Conservation (phyloP, 2,329 filamentous ascomycete genomes). For the Botrytis cinerea region DNA sequence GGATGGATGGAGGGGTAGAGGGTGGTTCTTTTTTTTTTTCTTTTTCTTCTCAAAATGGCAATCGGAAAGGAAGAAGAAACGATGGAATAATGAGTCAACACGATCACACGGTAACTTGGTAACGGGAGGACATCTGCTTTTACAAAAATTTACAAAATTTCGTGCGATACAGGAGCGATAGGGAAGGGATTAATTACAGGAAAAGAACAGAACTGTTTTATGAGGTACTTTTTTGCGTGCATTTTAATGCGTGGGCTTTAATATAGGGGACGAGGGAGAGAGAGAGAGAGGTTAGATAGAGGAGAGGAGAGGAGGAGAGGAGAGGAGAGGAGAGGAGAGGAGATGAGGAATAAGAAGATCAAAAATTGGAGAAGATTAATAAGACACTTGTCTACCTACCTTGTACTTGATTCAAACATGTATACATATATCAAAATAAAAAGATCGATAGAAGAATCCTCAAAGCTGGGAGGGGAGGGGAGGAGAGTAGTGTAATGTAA, state of each 20-base stretch:
- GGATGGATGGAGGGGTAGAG: not conserved
- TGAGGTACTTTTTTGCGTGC: no score
- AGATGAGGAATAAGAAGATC: not conserved
- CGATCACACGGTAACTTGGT: not conserved
- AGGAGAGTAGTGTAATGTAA: no score
- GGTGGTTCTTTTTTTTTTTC: no score
- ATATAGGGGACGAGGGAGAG: not conserved
- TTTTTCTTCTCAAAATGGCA: no score
- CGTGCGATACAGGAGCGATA: no score
- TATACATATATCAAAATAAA: no score
- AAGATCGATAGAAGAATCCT: no score
- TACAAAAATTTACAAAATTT: not conserved
- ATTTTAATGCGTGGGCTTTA: not conserved
- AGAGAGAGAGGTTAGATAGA: not conserved
- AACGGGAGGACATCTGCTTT: not conserved
- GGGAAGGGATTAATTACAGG: not conserved
- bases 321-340: not conserved
- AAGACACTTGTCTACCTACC: no score
- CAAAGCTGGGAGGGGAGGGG: no score
- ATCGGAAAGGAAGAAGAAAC: not conserved
- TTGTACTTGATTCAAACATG: no score
- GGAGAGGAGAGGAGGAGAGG: not conserved
- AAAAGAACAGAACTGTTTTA: conserved; percentile 1
- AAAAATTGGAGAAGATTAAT: not conserved
- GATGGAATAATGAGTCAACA: not conserved